Percentiles rank a stretch among this genome's conserved stretches.
Evolutionary conservation across 495 filamentous ascomycete species (phyloP).

Genomic region (Margaritispora aquatica): DNA sequence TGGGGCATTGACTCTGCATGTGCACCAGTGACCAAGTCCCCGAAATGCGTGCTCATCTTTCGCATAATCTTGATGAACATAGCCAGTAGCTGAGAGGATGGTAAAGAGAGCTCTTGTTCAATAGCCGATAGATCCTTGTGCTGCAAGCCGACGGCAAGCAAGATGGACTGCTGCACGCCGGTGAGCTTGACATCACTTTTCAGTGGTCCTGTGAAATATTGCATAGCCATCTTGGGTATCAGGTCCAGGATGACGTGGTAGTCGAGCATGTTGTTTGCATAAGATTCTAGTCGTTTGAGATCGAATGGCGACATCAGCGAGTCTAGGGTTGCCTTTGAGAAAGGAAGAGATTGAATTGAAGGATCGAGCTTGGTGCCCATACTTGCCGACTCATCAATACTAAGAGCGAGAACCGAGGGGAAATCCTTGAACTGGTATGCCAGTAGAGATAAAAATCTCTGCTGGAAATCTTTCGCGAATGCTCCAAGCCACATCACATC

Average conservation of each 20-base stretch:
- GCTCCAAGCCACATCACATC: constrained; percentile 77
- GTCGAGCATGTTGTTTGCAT: constrained; percentile 93
- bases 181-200: constrained; percentile 59
- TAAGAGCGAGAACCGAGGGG: constrained; percentile 71
- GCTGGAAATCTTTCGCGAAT: constrained; percentile 88
- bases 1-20: constrained; percentile 66
- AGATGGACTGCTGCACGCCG: constrained; percentile 74
- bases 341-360: constrained; percentile 37
- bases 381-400: constrained; percentile 80
- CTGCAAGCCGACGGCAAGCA: constrained; percentile 86
- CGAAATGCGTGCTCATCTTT: constrained; percentile 75
- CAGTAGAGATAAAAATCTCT: constrained; percentile 78
- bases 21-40: constrained; percentile 63
- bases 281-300: constrained; percentile 87
- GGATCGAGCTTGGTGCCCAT: constrained; percentile 59
- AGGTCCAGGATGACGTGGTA: constrained; percentile 97
- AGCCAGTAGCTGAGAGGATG: constrained; percentile 74
- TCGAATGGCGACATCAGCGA: constrained; percentile 79
- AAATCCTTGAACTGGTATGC: constrained; percentile 91
- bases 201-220: constrained; percentile 78
- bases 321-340: constrained; percentile 71
- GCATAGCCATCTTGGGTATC: constrained; percentile 68
- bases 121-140: constrained; percentile 76
- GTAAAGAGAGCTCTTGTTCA: constrained; percentile 71
- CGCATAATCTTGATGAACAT: constrained; percentile 96